Percentiles rank a stretch among this genome's conserved stretches.
Evolutionary conservation across 2,329 filamentous ascomycete species (phyloP).

Genomic region (Apiospora hydei): DNA sequence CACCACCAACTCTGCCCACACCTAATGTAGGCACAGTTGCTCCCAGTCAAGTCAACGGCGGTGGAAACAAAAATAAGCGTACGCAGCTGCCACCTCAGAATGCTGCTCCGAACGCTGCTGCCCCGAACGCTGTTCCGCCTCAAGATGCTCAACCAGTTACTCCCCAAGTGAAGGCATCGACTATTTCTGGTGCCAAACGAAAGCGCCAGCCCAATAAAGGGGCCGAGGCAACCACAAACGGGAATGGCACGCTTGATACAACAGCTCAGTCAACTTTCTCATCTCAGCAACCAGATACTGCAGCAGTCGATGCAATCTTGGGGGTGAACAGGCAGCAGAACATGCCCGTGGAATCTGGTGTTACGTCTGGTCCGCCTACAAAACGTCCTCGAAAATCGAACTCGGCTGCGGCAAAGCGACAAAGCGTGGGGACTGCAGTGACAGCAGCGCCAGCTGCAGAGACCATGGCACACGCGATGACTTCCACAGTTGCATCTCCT

Average conservation of each 20-base stretch:
- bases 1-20: constrained; percentile 27
- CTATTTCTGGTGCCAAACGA: constrained; percentile 43
- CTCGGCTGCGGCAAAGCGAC: constrained; percentile 33
- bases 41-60: constrained; percentile 25
- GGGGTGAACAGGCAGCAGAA: constrained; percentile 9
- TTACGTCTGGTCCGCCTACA: constrained; percentile 32
- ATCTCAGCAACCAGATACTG: not conserved
- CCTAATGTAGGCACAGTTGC: not conserved
- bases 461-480: not conserved
- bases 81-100: constrained; percentile 29
- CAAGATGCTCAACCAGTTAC: constrained; percentile 25
- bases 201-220: constrained; percentile 39
- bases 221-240: constrained; percentile 27
- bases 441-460: not conserved
- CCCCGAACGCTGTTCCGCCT: constrained; percentile 24
- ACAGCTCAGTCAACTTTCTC: not conserved
- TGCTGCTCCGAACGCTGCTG: constrained; percentile 27
- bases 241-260: constrained; percentile 28
- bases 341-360: constrained; percentile 18
- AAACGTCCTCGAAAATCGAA: constrained; percentile 43
- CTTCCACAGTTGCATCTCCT: constrained; percentile 28
- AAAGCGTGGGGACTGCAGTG: constrained; percentile 31
- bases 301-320: not conserved
- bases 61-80: constrained; percentile 32
- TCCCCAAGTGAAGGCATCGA: constrained; percentile 40